Conservation (phyloP, 225 moss, liverwort and hornwort genomes). For the Marchantia paleacea region DNA sequence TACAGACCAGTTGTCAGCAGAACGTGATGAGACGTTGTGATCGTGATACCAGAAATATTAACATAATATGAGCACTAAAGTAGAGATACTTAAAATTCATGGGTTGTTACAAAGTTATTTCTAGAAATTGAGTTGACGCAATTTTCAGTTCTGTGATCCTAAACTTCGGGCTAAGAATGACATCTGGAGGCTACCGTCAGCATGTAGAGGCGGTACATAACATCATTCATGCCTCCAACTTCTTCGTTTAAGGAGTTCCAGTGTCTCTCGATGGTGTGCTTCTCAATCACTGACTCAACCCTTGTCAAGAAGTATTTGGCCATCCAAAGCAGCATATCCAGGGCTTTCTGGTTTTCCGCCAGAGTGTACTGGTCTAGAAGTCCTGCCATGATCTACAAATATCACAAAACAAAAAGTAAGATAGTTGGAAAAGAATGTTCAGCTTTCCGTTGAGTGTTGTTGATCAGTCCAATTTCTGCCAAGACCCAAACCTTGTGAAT, state of each 20-base stretch:
- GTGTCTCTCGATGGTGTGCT: conserved; percentile 79
- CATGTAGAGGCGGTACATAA: conserved; percentile 80
- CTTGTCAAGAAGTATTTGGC: conserved; percentile 71
- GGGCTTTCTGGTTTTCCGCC: conserved; percentile 62
- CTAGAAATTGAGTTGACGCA: neutral
- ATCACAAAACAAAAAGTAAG: conserved; percentile 6
- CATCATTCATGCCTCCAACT: conserved; percentile 95
- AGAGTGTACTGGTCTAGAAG: conserved; percentile 82
- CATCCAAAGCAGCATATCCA: conserved; percentile 76
- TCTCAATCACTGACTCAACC: conserved; percentile 67
- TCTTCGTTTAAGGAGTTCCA: conserved; percentile 96
- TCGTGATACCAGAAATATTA: no score
- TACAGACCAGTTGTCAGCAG: conserved; percentile 30
- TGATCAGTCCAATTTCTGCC: neutral
- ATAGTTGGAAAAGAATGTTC: neutral
- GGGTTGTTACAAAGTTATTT: neutral
- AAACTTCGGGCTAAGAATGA: neutral
- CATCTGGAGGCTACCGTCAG: conserved; percentile 54
- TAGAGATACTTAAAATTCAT: neutral
- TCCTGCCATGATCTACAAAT: conserved; percentile 90
- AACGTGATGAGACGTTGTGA: neutral
- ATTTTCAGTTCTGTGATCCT: no score
- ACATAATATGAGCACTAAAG: neutral
- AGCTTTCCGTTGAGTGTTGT: neutral
- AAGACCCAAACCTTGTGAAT: conserved; percentile 69